Evolutionary conservation across 768 basidiomycete species (phyloP), one percentile per base, ranked within the genome.

Genomic region (Galerina sulciceps): DNA sequence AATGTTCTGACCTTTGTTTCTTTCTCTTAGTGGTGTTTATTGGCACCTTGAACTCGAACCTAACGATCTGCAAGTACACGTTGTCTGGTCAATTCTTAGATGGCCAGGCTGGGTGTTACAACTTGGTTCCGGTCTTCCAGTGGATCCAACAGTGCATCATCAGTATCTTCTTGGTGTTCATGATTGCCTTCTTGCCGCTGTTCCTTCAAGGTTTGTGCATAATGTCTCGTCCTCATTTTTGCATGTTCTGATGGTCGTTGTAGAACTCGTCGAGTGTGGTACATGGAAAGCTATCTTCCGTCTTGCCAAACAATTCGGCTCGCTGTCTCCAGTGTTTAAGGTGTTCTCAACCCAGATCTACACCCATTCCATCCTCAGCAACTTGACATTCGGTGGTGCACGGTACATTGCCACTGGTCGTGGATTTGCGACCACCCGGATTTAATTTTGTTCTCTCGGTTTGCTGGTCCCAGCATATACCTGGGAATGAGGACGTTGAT

Each of bases 331-430:
- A 2, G 85, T 96, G 46, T 99, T 99, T 73, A 96, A 99, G 72
- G 91, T 99, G 60, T 99, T 99, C 78, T 90, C 93, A 11, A 99
- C 97, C 1, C 96, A 99, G 74, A 98, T 99, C 68, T 95, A 93
- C 72, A 94, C 95, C 44, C 94, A 99, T 69, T 99, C 97, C 22
- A 98, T 99, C 73, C 79, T 97, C 61, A 96, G 88, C 75, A 96
- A 99, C 75, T 78, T 99, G 77, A 96, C 93, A 5, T 97, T 97
- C 59, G 97, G 97, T 74, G 97, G 97, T 48, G 97, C 97, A 42
- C 86, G 97, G 51, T 99, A 99, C 76, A 99, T 99, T 63, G 95
- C 97, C 13, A 99, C 96, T 18, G 97, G 97, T 47, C 92, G 97
- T 83, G 97, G 96, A 38, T 99, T 99, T 70, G 97, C 97, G 23